Conservation (phyloP, 1,284 basidiomycete species). For the Ceratobasidium sp. region DNA sequence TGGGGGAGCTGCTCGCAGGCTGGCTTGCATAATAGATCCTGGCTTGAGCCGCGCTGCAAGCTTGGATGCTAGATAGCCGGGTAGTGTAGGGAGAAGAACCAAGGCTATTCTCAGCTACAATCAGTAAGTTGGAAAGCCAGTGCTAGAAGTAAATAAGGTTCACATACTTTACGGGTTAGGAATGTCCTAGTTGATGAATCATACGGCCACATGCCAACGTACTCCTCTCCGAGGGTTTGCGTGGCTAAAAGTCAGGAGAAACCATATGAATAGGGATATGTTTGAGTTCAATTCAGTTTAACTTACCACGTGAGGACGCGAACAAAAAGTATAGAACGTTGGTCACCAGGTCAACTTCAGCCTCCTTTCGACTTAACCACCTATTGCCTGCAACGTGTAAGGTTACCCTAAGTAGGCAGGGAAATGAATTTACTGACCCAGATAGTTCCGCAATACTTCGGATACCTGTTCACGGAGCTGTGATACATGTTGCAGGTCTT, state of each 20-base stretch:
- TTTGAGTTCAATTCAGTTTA: neutral
- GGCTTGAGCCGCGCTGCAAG: conserved; percentile 55
- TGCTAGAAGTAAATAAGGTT: neutral
- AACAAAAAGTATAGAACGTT: conserved; percentile 80
- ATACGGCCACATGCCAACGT: conserved; percentile 85
- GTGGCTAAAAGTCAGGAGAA: conserved; percentile 60
- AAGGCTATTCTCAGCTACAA: conserved; percentile 61
- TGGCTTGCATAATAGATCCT: neutral
- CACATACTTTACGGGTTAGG: conserved; percentile 56
- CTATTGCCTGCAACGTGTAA: conserved; percentile 70
- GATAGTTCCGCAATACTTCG: conserved; percentile 76
- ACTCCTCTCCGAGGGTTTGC: conserved; percentile 91
- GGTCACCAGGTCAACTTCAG: conserved; percentile 76
- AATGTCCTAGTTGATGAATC: conserved; percentile 57
- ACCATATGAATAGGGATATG: conserved; percentile 32
- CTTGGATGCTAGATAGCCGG: conserved; percentile 68
- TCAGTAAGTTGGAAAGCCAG: neutral
- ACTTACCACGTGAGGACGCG: conserved; percentile 77
- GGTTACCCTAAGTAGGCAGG: conserved; percentile 3
- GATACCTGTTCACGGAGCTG: conserved; percentile 81
- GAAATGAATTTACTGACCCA: conserved; percentile 64
- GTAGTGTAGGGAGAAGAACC: conserved; percentile 71
- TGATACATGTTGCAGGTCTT: conserved; percentile 82
- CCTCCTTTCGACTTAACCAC: conserved; percentile 84
- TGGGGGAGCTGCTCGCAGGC: conserved; percentile 60